phyloP scores from a whole-genome alignment of 2,329 filamentous ascomycete species.

The Curvularia lunata region DNA sequence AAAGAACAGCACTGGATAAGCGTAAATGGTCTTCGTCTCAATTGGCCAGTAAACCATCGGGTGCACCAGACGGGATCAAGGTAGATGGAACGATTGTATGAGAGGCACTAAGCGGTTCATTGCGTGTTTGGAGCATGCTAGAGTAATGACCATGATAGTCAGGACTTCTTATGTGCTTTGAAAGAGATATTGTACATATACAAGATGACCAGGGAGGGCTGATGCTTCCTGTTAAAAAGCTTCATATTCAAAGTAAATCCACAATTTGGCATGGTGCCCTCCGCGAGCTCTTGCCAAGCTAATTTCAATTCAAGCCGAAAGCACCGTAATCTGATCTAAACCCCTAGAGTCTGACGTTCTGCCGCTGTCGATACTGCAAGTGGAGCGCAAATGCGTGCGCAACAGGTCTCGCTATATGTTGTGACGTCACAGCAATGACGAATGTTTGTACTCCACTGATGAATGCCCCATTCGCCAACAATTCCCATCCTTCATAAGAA shows the following conservation, averaged over 20 bases:
- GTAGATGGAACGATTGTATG: background rate
- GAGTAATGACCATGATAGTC: background rate
- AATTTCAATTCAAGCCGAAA: too few species aligned
- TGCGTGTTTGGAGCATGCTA: background rate
- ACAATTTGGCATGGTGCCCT: background rate
- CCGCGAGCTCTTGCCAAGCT: background rate
- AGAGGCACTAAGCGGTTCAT: background rate
- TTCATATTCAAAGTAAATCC: background rate
- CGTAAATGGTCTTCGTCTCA: background rate
- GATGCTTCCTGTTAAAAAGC: background rate
- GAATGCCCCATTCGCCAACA: background rate
- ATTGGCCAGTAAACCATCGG: background rate
- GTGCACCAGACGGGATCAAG: background rate
- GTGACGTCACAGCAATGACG: constrained; percentile 4
- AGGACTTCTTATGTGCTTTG: background rate
- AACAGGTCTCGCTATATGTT: background rate
- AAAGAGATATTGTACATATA: background rate
- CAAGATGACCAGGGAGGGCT: background rate
- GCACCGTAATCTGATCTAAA: too few species aligned
- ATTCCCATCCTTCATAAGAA: background rate
- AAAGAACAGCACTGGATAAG: constrained; percentile 38
- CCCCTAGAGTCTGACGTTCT: background rate
- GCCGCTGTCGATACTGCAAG: background rate
- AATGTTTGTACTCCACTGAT: background rate
- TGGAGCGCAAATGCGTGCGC: background rate